Percentiles rank a stretch among this genome's conserved stretches.
phyloP scores from a whole-genome alignment of 768 basidiomycete genomes.

The Psilocybe azurescens region DNA sequence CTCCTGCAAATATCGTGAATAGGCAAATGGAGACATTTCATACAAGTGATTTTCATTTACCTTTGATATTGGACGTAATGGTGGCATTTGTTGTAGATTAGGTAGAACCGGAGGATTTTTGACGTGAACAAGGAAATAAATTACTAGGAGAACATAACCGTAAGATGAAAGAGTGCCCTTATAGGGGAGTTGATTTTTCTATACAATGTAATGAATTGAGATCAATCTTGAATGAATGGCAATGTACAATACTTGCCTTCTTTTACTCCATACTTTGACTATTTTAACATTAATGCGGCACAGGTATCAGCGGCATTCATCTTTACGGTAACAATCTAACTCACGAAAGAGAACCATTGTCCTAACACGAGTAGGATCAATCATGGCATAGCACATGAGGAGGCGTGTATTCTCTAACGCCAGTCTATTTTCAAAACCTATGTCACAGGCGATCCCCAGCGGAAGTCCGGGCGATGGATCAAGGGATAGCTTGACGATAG shows the following conservation, averaged over 20 bases:
- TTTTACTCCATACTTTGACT: conserved; percentile 99
- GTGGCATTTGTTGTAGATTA: conserved; percentile 94
- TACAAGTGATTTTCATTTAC: conserved; percentile 40
- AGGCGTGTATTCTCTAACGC: conserved; percentile 97
- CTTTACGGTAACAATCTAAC: conserved; percentile 39
- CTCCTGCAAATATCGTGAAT: conserved; percentile 51
- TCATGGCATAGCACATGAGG: conserved; percentile 96
- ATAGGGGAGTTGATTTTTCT: conserved; percentile 99
- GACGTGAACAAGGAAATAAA: conserved; percentile 97
- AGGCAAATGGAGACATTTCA: conserved; percentile 1
- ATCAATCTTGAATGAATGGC: not conserved
- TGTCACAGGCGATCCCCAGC: conserved; percentile 94
- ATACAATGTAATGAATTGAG: conserved; percentile 3
- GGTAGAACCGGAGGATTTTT: conserved; percentile 97
- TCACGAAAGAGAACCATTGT: conserved; percentile 95
- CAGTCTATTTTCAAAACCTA: conserved; percentile 97
- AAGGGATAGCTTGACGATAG: conserved; percentile 96
- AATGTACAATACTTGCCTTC: conserved; percentile 58
- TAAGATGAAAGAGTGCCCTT: conserved; percentile 96
- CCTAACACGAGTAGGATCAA: conserved; percentile 92
- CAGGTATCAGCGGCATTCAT: conserved; percentile 18
- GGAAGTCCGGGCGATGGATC: conserved; percentile 84
- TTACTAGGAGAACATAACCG: conserved; percentile 96
- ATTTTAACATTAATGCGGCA: conserved; percentile 11
- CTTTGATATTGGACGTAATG: conserved; percentile 83